phyloP scores from a whole-genome alignment of 345 rosid species.

The Lepidium africanum region DNA sequence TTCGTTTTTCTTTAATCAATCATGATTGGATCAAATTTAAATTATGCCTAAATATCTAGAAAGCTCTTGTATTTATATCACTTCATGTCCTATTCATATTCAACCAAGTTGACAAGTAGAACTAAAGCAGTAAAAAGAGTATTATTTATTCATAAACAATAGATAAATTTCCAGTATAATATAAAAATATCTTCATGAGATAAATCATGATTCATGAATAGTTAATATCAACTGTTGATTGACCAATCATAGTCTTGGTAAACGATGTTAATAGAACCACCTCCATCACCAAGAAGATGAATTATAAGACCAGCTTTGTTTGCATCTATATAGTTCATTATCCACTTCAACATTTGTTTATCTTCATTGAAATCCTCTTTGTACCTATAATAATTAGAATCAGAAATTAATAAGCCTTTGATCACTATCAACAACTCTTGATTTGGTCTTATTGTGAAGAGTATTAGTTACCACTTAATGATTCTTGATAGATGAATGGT shows the following conservation, averaged over 20 bases:
- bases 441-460: background rate
- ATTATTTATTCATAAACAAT: no score
- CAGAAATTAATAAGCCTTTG: no score
- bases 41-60: no score
- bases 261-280: constrained; percentile 43
- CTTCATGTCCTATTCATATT: no score
- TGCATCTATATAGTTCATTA: constrained; percentile 61
- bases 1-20: no score
- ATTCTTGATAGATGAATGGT: constrained; percentile 53
- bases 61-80: no score
- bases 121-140: no score
- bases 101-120: no score
- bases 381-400: constrained; percentile 43
- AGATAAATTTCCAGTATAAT: background rate
- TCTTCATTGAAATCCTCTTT: constrained; percentile 63
- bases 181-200: background rate
- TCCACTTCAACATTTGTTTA: constrained; percentile 63
- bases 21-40: no score
- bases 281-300: constrained; percentile 61
- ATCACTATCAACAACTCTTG: no score
- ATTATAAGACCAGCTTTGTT: constrained; percentile 62
- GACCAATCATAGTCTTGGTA: constrained; percentile 85
- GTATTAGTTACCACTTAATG: constrained; percentile 62
- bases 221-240: constrained; percentile 33
- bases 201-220: background rate